Evolutionary conservation across 2,329 filamentous ascomycete species (phyloP).

Genomic region (Cordyceps pruinosa): DNA sequence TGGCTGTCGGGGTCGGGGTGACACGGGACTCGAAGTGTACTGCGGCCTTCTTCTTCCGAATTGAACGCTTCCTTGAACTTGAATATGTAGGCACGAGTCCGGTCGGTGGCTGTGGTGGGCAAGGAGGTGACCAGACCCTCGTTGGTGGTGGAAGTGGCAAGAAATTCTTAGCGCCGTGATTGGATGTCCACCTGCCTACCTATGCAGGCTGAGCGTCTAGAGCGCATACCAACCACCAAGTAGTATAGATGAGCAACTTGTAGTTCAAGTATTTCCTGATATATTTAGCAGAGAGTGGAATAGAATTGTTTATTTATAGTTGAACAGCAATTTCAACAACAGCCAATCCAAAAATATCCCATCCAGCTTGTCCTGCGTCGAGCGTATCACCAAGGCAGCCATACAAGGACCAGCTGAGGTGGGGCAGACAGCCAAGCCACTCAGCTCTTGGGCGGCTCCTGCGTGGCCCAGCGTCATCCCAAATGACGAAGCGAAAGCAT

Average conservation of each 20-base stretch:
- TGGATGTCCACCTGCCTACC: neutral
- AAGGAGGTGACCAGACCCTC: neutral
- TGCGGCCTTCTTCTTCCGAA: neutral
- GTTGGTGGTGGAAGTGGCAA: neutral
- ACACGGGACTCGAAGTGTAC: too few relatives aligned
- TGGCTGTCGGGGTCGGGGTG: conserved; percentile 15
- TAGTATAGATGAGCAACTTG: too few relatives aligned
- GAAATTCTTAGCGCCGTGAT: conserved; percentile 10
- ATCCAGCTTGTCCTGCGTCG: neutral
- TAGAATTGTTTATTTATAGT: too few relatives aligned
- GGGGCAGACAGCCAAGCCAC: conserved; percentile 9
- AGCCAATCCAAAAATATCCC: neutral
- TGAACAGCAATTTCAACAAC: too few relatives aligned
- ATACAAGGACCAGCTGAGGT: neutral
- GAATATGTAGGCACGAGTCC: neutral
- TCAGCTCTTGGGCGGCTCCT: conserved; percentile 8
- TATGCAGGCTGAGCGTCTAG: neutral
- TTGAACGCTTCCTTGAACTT: neutral
- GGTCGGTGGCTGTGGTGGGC: neutral
- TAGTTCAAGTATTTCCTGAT: too few relatives aligned
- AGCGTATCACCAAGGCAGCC: neutral
- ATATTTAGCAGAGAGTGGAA: too few relatives aligned
- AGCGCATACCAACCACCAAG: neutral
- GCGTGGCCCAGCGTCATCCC: conserved; percentile 8
- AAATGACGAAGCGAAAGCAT: conserved; percentile 14